Conservation (phyloP, 345 rosid genomes). For the Syzygium oleosum region DNA sequence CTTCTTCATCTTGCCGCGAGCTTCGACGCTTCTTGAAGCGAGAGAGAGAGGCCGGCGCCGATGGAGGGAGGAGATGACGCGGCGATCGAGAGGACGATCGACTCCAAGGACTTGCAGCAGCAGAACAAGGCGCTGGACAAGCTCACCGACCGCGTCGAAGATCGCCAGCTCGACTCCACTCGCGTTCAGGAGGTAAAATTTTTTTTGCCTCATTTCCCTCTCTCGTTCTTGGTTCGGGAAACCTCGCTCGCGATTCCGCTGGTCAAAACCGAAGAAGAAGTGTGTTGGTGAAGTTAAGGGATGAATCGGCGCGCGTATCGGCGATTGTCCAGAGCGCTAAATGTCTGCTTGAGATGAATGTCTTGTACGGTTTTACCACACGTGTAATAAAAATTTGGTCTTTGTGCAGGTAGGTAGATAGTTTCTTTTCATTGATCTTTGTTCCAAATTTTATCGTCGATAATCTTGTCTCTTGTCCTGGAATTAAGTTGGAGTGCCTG, state of each 20-base stretch:
- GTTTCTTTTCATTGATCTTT: rapidly evolving
- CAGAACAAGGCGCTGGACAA: constrained; percentile 97
- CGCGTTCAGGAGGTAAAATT: constrained; percentile 72
- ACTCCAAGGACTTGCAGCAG: constrained; percentile 93
- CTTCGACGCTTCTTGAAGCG: background rate
- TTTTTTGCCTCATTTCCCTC: background rate
- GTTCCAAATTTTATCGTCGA: background rate
- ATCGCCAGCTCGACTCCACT: constrained; percentile 94
- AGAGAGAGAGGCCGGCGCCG: constrained; percentile 13
- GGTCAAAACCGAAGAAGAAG: background rate
- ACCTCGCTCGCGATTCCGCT: background rate
- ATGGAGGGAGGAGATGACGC: constrained; percentile 82
- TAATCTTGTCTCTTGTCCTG: background rate
- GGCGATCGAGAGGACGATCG: constrained; percentile 46
- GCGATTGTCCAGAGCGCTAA: background rate
- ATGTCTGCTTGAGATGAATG: background rate
- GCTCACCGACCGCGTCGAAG: constrained; percentile 98
- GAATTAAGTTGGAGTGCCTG: background rate
- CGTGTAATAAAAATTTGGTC: background rate
- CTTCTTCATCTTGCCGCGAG: background rate
- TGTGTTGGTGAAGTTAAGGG: background rate
- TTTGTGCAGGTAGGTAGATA: background rate
- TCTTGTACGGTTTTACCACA: background rate
- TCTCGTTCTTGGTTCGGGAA: background rate
- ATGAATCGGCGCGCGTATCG: background rate